phyloP scores from a whole-genome alignment of 371 early-diverging fungal species.

The Haplosporangium sp. region DNA sequence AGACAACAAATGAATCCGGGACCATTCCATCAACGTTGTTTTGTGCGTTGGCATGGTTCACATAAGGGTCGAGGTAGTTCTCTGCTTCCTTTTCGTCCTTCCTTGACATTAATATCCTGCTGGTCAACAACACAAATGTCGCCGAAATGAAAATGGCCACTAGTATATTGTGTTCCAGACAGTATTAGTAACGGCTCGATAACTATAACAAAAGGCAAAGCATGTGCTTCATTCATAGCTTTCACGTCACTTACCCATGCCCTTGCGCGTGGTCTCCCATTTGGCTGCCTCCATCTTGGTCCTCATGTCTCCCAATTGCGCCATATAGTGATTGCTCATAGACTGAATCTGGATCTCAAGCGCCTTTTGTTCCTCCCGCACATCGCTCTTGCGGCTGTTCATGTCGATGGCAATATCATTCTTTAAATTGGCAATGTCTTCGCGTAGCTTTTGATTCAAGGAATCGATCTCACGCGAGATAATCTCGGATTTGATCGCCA shows the following conservation, averaged over 20 bases:
- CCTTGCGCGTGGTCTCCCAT: constrained; percentile 82
- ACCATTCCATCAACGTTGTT: constrained; percentile 41
- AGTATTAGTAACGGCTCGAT: neutral
- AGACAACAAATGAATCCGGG: constrained; percentile 53
- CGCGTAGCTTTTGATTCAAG: constrained; percentile 77
- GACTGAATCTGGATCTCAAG: constrained; percentile 88
- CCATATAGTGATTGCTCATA: constrained; percentile 85
- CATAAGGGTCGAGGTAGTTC: constrained; percentile 54
- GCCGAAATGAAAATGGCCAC: constrained; percentile 49
- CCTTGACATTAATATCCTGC: constrained; percentile 45
- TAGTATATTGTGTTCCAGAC: neutral
- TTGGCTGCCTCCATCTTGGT: constrained; percentile 91
- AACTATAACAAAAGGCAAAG: neutral
- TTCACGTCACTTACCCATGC: constrained; percentile 61
- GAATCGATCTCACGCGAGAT: constrained; percentile 87
- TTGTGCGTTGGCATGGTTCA: constrained; percentile 50
- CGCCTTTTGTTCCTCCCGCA: constrained; percentile 79
- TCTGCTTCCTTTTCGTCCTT: constrained; percentile 43
- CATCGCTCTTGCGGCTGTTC: constrained; percentile 90
- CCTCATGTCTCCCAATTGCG: constrained; percentile 83
- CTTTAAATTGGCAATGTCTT: constrained; percentile 82
- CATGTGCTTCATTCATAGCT: too few species aligned
- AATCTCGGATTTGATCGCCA: constrained; percentile 78
- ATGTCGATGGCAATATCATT: constrained; percentile 90
- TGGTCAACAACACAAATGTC: constrained; percentile 44